Evolutionary conservation across 768 basidiomycete genomes (phyloP).

Genomic region (Pleurotus cornucopiae): DNA sequence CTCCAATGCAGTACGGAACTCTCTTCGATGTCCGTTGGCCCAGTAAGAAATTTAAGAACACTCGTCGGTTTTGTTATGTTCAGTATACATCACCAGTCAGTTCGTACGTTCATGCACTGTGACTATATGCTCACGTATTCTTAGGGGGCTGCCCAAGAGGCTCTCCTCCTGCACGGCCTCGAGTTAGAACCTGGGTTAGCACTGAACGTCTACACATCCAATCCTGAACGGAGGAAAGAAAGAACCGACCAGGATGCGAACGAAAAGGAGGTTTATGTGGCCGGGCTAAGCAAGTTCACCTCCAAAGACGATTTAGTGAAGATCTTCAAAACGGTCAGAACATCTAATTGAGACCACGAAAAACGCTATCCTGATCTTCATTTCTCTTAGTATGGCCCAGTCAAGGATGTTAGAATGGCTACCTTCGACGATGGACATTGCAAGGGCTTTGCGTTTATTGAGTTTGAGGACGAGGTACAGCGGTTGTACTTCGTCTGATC

Average conservation of each 20-base stretch:
- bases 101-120: conserved; percentile 8
- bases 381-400: conserved; percentile 61
- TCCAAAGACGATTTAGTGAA: conserved; percentile 74
- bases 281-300: conserved; percentile 76
- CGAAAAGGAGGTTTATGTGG: conserved; percentile 82
- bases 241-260: conserved; percentile 86
- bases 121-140: not conserved
- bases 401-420: conserved; percentile 81
- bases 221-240: conserved; percentile 85
- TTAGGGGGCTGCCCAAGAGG: conserved; percentile 64
- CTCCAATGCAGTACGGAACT: conserved; percentile 64
- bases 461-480: conserved; percentile 79
- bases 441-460: conserved; percentile 90
- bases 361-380: not conserved
- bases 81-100: conserved; percentile 84
- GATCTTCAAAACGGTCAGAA: conserved; percentile 70
- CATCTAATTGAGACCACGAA: too few species aligned
- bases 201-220: conserved; percentile 81
- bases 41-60: conserved; percentile 91
- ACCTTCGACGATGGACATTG: conserved; percentile 63
- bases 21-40: conserved; percentile 98
- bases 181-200: conserved; percentile 67
- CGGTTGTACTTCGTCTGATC: not conserved
- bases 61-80: conserved; percentile 90
- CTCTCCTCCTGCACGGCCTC: conserved; percentile 74